Evolutionary conservation across 2,329 filamentous ascomycete genomes (phyloP), one percentile per base, ranked within the genome.

Genomic region (Clarireedia hainanense): DNA sequence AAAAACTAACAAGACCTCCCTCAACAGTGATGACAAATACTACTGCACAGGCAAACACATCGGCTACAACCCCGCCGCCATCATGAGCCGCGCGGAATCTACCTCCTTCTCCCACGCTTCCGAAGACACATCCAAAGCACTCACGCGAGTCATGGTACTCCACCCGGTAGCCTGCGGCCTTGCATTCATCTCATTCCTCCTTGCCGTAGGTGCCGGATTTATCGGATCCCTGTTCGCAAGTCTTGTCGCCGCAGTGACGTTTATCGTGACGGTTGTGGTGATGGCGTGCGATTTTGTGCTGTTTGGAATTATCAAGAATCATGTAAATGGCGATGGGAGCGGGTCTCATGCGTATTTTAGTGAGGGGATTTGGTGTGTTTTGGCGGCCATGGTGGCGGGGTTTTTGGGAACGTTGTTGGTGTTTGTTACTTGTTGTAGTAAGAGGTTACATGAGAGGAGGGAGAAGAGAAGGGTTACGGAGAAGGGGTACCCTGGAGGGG

Each of bases 131-230:
- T 69, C 75, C 57, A 74, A 74, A 60, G 71, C 69, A 27, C 73
- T 85, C 42, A 84, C 81, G 43, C 72, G 74, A 60, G 78, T 80
- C 59, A 80, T 85, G 80, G 69, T 85, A 52, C 74, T 86, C 57
- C 82, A 85, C 71, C 80, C 83, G 27, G 71, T 85, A 63, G 79
- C 75, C n/a, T 74, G 75, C 58, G 80, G 72, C 55, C 67, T 84
- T 3, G 72, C 76, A 62, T 84, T 84, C 71, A 71, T 84, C 59
- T 78, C 80, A 57, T 83, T 83, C 69, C 64, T 82, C 47, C 70
- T 83, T 49, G 76, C 76, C 47, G 64, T 80, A 37, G 76, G 76
- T 58, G 71, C 79, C 2, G 78, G 79, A 57, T 58, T 79, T 49
- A 61, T 75, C 48, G 80, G 80, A 59, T 77, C 78, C 0, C 67